Conservation (phyloP, 371 early-diverging fungal species). For the Apophysomyces variabilis region DNA sequence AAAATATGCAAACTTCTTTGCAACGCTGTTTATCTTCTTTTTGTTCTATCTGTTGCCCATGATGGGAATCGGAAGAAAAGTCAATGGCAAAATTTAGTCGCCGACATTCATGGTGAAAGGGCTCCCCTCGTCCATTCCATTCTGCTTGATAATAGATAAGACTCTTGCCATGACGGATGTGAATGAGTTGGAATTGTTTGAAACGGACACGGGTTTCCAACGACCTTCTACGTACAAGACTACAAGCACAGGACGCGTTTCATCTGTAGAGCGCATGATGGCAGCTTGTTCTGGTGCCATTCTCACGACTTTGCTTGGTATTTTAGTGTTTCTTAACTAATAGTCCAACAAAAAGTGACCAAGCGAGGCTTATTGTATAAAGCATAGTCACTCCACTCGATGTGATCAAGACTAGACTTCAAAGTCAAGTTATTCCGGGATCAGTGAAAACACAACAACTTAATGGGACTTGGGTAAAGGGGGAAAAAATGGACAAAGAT, state of each 20-base stretch:
- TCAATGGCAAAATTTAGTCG: background rate
- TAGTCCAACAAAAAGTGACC: background rate
- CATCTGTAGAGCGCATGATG: background rate
- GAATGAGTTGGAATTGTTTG: background rate
- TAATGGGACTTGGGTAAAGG: constrained; percentile 40
- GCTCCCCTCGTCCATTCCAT: too few relatives aligned
- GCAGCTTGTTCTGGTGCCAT: constrained; percentile 3
- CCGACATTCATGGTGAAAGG: background rate
- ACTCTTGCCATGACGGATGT: background rate
- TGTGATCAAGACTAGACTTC: constrained; percentile 92
- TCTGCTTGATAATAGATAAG: background rate
- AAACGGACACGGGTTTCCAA: background rate
- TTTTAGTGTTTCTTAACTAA: background rate
- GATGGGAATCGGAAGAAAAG: too few relatives aligned
- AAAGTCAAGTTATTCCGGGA: constrained; percentile 63
- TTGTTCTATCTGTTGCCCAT: too few relatives aligned
- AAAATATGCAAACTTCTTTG: too few relatives aligned
- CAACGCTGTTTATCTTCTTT: too few relatives aligned
- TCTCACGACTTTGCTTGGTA: constrained; percentile 1
- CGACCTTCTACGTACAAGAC: too few relatives aligned
- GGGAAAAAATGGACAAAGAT: background rate
- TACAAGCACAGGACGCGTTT: background rate
- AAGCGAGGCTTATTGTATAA: too few relatives aligned
- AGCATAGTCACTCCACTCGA: constrained; percentile 78
- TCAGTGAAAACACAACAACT: constrained; percentile 20